Percentiles rank a stretch among this genome's conserved stretches.
Conservation (phyloP, 331 rosid genomes). For the Cydonia oblonga region DNA sequence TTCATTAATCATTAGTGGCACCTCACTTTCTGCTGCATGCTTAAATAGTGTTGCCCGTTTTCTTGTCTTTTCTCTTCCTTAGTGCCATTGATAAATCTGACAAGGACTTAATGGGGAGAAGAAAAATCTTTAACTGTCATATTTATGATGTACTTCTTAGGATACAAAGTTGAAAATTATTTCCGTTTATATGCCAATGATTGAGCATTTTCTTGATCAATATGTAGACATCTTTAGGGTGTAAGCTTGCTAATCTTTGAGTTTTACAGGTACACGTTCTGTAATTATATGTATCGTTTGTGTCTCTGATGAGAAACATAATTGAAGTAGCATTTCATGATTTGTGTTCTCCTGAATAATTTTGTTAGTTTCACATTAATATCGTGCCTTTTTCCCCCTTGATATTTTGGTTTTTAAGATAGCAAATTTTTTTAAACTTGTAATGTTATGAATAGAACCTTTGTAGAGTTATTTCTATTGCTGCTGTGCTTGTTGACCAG, state of each 20-base stretch:
- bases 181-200: not conserved
- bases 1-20: not conserved
- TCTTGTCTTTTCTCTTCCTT: not conserved
- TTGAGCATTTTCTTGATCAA: not conserved
- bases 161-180: not conserved
- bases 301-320: not conserved
- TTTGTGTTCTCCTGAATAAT: not conserved
- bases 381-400: not conserved
- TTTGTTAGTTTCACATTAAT: not conserved
- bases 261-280: not conserved
- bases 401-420: not conserved
- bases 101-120: not conserved
- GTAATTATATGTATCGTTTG: not conserved
- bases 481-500: slow-evolving; percentile 10
- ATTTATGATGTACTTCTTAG: not conserved
- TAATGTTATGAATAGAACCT: slow-evolving; percentile 7
- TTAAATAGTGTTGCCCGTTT: not conserved
- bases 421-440: not conserved
- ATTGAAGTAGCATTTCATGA: not conserved
- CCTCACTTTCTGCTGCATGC: not conserved
- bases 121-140: not conserved
- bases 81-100: not conserved
- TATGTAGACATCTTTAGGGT: not conserved
- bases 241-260: not conserved
- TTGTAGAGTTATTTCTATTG: slow-evolving; percentile 3